Evolutionary conservation across 169 alveolate species (phyloP), one percentile per base, ranked within the genome.

Genomic region (Plasmodium vinckei): DNA sequence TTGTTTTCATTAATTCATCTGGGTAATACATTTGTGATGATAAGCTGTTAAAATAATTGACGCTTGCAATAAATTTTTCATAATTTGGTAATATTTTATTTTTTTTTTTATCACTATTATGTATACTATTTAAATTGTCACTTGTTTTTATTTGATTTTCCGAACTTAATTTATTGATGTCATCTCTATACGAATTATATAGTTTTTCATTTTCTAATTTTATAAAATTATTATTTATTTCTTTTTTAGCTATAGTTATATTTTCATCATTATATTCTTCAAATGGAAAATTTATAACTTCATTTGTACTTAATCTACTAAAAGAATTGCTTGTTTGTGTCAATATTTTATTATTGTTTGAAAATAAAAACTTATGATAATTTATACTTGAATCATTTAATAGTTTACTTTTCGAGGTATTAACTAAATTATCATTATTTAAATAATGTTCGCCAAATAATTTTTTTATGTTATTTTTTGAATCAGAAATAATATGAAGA

Each of bases 151-250:
- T 49, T 63, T 47, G 65, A 21, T 63, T 75, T 19, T 77, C 88
- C 46, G 54, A 57, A 1, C 25, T 12, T 63, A 77, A 77, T 25
- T 54, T 77, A 44, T 47, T 49, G 12, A 46, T 13, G 4, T 64
- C 57, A 21, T 57, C 65, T 39, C 46, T 64, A 15, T 47, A 63
- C 42, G 15, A 77, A 10, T 67, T 23, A 21, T 39, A 49, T 15
- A 57, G 63, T 73, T 10, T 33, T 77, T 49, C 88, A 19, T 68
- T 77, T 77, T 64, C 57, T 57, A 49, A 27, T 63, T 64, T 77
- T 23, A 69, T 57, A 27, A 49, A 57, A 72, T 72, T 57, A 13
- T 39, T 69, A 69, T 56, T 71, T 25, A 71, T 27, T 27, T 23
- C 57, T 0, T 53, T 39, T 13, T 53, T 17, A 9, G 68, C 53